Evolutionary conservation across 2,329 filamentous ascomycete species (phyloP).

Genomic region (Ophiostoma ips): DNA sequence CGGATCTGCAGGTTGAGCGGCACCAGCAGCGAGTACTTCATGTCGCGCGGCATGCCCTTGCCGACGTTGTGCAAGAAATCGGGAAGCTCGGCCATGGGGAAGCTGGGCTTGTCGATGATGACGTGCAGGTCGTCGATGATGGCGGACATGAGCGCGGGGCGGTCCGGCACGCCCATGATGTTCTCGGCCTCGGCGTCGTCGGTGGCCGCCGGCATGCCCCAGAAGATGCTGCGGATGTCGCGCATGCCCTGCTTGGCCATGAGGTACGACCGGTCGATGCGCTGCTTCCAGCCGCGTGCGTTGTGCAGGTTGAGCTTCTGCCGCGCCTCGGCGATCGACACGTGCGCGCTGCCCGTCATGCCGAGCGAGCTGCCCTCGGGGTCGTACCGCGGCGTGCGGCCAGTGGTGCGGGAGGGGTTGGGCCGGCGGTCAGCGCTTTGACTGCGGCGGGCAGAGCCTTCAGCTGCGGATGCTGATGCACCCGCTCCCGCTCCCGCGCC

Average conservation of each 20-base stretch:
- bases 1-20: constrained; percentile 82
- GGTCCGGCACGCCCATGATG: constrained; percentile 71
- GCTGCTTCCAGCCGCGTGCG: constrained; percentile 78
- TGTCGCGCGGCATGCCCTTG: constrained; percentile 92
- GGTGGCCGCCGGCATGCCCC: constrained; percentile 66
- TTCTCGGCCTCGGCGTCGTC: constrained; percentile 73
- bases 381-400: constrained; percentile 54
- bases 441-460: too few species aligned
- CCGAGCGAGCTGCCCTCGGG: constrained; percentile 56
- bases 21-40: constrained; percentile 76
- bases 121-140: constrained; percentile 76
- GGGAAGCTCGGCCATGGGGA: constrained; percentile 67
- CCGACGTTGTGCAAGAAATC: constrained; percentile 77
- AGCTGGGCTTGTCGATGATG: constrained; percentile 81
- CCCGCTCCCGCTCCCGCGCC: background rate
- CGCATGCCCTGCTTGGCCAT: constrained; percentile 61
- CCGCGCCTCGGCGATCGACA: constrained; percentile 64
- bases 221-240: constrained; percentile 67
- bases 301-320: constrained; percentile 66
- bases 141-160: constrained; percentile 70
- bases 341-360: constrained; percentile 56
- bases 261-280: constrained; percentile 64
- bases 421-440: constrained; percentile 39
- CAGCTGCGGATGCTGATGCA: too few species aligned
- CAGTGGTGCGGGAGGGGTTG: constrained; percentile 20